These are phyloP conservation scores for Phoenix dactylifera DNA, from an alignment of 176 grass and related monocot genomes.

Conservation along the genomic window DNA sequence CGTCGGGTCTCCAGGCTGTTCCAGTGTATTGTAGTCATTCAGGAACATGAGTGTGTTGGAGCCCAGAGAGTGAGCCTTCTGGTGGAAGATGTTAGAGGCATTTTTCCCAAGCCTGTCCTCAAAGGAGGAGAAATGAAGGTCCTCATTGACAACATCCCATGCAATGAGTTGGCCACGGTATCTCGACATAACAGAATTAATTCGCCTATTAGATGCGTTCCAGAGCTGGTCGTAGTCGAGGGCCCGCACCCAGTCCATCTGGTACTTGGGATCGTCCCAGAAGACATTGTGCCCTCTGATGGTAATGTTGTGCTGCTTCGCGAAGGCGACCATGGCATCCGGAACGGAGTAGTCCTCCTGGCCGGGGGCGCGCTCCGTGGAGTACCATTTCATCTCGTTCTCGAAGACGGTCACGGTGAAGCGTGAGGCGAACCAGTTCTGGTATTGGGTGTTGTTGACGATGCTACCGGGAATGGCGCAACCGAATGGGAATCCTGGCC, in stretches of 20 bases:
- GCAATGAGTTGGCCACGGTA: constrained; percentile 70
- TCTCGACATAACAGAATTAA: constrained; percentile 47
- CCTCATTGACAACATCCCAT: constrained; percentile 93
- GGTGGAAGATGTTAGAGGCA: constrained; percentile 52
- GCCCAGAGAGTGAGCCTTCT: constrained; percentile 44
- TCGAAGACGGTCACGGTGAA: too few species aligned
- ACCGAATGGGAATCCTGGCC: too few species aligned
- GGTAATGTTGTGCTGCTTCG: background rate
- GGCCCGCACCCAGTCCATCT: constrained; percentile 20
- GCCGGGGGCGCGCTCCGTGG: too few species aligned
- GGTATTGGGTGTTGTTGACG: too few species aligned
- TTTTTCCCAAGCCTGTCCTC: constrained; percentile 40
- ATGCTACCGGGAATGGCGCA: too few species aligned
- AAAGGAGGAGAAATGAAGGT: constrained; percentile 66
- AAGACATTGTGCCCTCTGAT: constrained; percentile 10
- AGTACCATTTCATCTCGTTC: too few species aligned
- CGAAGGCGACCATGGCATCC: too few species aligned
- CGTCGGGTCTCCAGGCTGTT: constrained; percentile 30
- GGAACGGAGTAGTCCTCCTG: too few species aligned
- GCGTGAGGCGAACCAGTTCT: too few species aligned
- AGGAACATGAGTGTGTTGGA: constrained; percentile 40
- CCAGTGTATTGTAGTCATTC: constrained; percentile 90
- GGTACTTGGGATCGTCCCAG: background rate
- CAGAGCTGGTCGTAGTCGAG: constrained; percentile 26
- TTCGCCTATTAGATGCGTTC: constrained; percentile 22